Conservation (phyloP, 768 basidiomycete genomes). For the Sarcodon aspratus region DNA sequence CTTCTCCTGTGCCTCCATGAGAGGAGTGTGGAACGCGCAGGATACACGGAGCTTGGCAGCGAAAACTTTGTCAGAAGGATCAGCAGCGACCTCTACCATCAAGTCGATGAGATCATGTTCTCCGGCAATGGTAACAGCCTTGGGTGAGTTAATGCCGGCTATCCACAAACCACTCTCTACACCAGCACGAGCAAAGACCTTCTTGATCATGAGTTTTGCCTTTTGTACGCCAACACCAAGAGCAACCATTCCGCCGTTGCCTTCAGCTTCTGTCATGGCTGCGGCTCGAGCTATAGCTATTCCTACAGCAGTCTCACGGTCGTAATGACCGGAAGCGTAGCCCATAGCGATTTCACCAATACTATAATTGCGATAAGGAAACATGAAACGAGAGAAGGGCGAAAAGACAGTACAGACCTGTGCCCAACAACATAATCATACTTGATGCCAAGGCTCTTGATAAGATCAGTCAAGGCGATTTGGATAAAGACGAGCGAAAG, state of each 20-base stretch:
- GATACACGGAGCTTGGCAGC: constrained; percentile 15
- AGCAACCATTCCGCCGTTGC: constrained; percentile 24
- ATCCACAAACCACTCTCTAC: constrained; percentile 19
- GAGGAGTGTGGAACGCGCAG: constrained; percentile 23
- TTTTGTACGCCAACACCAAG: constrained; percentile 21
- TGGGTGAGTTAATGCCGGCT: constrained; percentile 24
- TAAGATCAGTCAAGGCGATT: constrained; percentile 20
- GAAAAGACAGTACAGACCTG: constrained; percentile 11
- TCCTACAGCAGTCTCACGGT: constrained; percentile 21
- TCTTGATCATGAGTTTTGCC: constrained; percentile 20
- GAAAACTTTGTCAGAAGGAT: constrained; percentile 18
- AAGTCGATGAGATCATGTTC: constrained; percentile 19
- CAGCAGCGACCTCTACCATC: constrained; percentile 16
- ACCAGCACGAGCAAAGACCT: constrained; percentile 17
- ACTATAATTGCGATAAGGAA: constrained; percentile 1
- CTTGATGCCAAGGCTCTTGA: constrained; percentile 18
- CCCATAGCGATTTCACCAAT: constrained; percentile 25
- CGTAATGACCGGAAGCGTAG: constrained; percentile 24
- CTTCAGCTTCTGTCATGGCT: constrained; percentile 23
- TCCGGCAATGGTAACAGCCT: constrained; percentile 24
- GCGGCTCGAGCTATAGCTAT: constrained; percentile 24
- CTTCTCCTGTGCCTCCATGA: constrained; percentile 22
- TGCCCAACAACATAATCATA: constrained; percentile 23
- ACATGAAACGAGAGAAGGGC: background rate
- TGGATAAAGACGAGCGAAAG: constrained; percentile 22